Evolutionary conservation across 1,284 basidiomycete species (phyloP).

Genomic region (Melampsora larici-populina): DNA sequence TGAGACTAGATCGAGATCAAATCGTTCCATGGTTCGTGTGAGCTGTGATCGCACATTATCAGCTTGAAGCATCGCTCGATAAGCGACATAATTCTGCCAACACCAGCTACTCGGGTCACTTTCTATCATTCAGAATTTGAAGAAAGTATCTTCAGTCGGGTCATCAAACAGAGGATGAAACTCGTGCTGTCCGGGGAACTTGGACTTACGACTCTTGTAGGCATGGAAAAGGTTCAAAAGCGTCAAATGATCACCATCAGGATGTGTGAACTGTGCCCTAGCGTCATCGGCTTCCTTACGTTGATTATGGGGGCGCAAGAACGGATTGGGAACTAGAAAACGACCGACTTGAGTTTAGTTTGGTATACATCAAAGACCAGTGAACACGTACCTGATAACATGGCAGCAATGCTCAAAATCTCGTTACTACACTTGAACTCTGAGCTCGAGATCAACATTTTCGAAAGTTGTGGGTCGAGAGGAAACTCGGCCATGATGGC

Average conservation of each 20-base stretch:
- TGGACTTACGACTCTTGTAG: constrained; percentile 72
- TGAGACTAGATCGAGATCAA: constrained; percentile 74
- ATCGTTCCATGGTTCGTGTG: constrained; percentile 78
- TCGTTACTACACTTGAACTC: constrained; percentile 97
- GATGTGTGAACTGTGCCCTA: constrained; percentile 81
- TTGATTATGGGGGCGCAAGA: constrained; percentile 82
- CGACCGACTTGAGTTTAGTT: neutral
- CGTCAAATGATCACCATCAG: constrained; percentile 93
- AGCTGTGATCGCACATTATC: constrained; percentile 94
- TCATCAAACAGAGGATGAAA: neutral
- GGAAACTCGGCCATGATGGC: constrained; percentile 97
- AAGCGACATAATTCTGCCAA: constrained; percentile 86
- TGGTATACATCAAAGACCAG: neutral
- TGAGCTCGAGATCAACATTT: constrained; percentile 88
- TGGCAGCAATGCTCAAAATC: constrained; percentile 88
- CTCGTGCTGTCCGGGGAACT: neutral
- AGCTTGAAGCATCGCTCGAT: constrained; percentile 78
- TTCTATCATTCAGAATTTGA: constrained; percentile 58
- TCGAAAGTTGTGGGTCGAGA: constrained; percentile 92
- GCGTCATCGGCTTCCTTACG: constrained; percentile 87
- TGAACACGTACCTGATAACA: constrained; percentile 72
- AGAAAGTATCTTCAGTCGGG: neutral
- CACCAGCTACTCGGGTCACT: constrained; percentile 77
- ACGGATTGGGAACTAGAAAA: constrained; percentile 78
- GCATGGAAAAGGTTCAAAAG: constrained; percentile 93